Percentiles rank a stretch among this genome's conserved stretches.
These are phyloP conservation scores for Chlorophyllum brunneum DNA, from an alignment of 768 basidiomycete species.

Conservation along the genomic window DNA sequence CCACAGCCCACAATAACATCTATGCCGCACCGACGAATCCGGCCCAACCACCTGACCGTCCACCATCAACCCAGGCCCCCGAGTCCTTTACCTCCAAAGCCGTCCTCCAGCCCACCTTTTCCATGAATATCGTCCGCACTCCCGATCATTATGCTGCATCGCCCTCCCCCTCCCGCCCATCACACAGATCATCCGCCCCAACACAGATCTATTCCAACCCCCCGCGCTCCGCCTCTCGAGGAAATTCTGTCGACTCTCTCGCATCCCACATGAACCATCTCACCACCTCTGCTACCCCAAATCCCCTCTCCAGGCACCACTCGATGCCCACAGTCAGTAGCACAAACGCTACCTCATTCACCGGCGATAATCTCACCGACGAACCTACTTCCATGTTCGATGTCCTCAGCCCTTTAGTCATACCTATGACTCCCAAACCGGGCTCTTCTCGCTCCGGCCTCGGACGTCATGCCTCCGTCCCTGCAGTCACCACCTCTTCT, in stretches of 20 bases:
- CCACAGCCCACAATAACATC: conserved; percentile 10
- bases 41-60: background rate
- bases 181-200: conserved; percentile 4
- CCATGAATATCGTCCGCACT: conserved; percentile 63
- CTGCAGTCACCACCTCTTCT: conserved; percentile 25
- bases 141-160: conserved; percentile 56
- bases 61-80: conserved; percentile 14
- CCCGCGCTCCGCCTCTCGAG: conserved; percentile 16
- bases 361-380: conserved; percentile 32
- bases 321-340: conserved; percentile 22
- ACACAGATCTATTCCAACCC: conserved; percentile 12
- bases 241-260: conserved; percentile 15
- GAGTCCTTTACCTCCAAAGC: conserved; percentile 48
- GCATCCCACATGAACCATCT: conserved; percentile 20
- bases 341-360: conserved; percentile 17
- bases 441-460: conserved; percentile 16
- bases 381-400: conserved; percentile 34
- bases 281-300: conserved; percentile 12
- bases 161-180: conserved; percentile 14
- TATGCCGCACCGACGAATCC: conserved; percentile 2
- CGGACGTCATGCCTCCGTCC: conserved; percentile 30
- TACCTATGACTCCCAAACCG: conserved; percentile 30
- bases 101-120: conserved; percentile 66
- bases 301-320: conserved; percentile 28
- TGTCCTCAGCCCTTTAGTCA: conserved; percentile 44